Evolutionary conservation across 139 green algal genomes (phyloP), one percentile per base, ranked within the genome.

Genomic region (Picochlorum sp.): DNA sequence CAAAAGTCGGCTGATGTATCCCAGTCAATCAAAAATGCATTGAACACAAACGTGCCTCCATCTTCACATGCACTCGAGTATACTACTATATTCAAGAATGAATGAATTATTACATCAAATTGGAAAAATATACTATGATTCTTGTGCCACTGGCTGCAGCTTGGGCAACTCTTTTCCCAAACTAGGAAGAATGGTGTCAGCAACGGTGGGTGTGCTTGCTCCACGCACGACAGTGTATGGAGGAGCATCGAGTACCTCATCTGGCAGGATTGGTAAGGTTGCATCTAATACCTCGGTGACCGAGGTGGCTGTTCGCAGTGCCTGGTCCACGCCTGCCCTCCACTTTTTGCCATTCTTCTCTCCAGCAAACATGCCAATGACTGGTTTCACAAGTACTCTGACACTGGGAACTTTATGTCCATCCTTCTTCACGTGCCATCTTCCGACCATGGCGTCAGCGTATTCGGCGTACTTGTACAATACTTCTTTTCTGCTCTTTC

Each of bases 341-440:
- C 79, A 90, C 37, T 64, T 69, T 65, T 86, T 86, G 47, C 56
- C 74, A 30, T 79, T 74, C 2, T 63, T 59, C 70, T 90, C 85
- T 3, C 79, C 84, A 58, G 90, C 76, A 62, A 95, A 94, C 26
- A 96, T 69, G 64, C 85, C 85, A n/a, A 95, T 73, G 49, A 94
- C 65, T 18, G 88, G 89, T 67, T 87, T 87, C 24, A 89, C 68
- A 11, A 95, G 56, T 2, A 74, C 70, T 52, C 88, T 80, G 41
- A 92, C 72, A 50, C 64, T 83, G 21, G 83, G 85, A 21, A 13
- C 10, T 37, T 46, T 71, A 24, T 57, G 23, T 0, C 67, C 62
- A 26, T 72, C 67, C 8, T 38, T 66, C 62, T 81, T 79, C 14
- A 78, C 58, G 6, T 18, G 38, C 72, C 69, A 90, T 24, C 49